Percentiles rank a stretch among this genome's conserved stretches.
These are phyloP conservation scores for Erythrobasidium yunnanense DNA, from an alignment of 768 basidiomycete genomes.

Conservation along the genomic window DNA sequence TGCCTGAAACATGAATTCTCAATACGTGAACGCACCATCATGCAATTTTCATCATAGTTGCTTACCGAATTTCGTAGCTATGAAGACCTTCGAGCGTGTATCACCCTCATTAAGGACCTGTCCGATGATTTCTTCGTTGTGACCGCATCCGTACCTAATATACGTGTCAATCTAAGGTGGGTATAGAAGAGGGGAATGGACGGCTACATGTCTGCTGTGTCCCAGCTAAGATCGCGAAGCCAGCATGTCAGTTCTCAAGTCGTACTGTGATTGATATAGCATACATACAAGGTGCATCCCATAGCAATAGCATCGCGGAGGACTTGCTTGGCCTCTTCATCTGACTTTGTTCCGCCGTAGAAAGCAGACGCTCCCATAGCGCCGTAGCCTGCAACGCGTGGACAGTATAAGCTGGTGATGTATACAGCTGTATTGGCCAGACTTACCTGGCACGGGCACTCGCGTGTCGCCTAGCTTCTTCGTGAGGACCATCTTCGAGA, in stretches of 20 bases:
- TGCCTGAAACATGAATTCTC: too few relatives aligned
- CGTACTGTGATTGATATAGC: too few relatives aligned
- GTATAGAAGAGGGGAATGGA: background rate
- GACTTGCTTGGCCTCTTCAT: background rate
- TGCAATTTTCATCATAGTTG: background rate
- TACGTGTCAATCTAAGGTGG: background rate
- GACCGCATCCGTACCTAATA: background rate
- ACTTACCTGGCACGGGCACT: background rate
- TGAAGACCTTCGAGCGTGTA: conserved; percentile 5
- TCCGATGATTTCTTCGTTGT: conserved; percentile 7
- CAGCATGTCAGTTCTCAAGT: too few relatives aligned
- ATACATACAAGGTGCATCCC: conserved; percentile 7
- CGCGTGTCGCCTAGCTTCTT: background rate
- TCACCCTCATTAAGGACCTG: conserved; percentile 1
- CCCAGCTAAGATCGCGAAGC: too few relatives aligned
- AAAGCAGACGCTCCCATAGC: background rate
- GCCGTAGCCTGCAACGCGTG: background rate
- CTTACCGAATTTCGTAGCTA: conserved; percentile 14
- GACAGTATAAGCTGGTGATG: background rate
- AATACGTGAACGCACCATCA: too few relatives aligned
- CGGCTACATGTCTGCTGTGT: conserved; percentile 6
- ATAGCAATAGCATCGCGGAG: conserved; percentile 1
- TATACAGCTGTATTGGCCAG: background rate
- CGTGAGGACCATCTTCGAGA: background rate
- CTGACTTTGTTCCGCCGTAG: background rate